Evolutionary conservation across 805 yeast species (phyloP).

Genomic region (Huiozyma sinensis): DNA sequence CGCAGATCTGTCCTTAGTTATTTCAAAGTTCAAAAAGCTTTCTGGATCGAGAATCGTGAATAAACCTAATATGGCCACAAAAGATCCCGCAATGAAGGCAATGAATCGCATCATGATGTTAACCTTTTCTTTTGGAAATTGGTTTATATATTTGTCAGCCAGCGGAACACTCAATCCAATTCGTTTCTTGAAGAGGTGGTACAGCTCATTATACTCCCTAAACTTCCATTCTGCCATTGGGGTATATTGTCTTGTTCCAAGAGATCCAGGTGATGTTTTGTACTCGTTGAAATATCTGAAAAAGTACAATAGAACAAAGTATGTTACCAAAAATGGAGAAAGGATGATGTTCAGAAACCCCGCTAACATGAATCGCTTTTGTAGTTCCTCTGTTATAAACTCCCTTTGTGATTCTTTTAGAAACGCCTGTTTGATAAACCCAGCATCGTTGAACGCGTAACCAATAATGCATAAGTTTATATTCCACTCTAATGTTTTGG

Average conservation of each 20-base stretch:
- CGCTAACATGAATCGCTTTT: conserved; percentile 74
- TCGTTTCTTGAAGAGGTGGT: conserved; percentile 76
- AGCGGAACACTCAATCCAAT: conserved; percentile 66
- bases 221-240: conserved; percentile 93
- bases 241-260: conserved; percentile 80
- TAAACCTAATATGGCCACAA: conserved; percentile 77
- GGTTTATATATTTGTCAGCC: conserved; percentile 76
- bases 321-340: conserved; percentile 78
- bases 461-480: conserved; percentile 79
- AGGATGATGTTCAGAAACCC: conserved; percentile 73
- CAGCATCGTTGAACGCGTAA: conserved; percentile 70
- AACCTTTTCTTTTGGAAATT: conserved; percentile 75
- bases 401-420: conserved; percentile 62
- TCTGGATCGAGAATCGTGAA: conserved; percentile 79
- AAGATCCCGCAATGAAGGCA: conserved; percentile 75
- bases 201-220: conserved; percentile 86
- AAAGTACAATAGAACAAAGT: conserved; percentile 74
- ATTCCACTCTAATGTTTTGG: conserved; percentile 92
- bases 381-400: conserved; percentile 55
- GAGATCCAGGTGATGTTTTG: conserved; percentile 73
- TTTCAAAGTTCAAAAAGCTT: conserved; percentile 78
- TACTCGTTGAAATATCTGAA: conserved; percentile 89
- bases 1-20: conserved; percentile 69
- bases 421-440: conserved; percentile 65
- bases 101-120: conserved; percentile 47